Evolutionary conservation across 2,329 filamentous ascomycete species (phyloP).

Genomic region (Aquanectria penicillioides): DNA sequence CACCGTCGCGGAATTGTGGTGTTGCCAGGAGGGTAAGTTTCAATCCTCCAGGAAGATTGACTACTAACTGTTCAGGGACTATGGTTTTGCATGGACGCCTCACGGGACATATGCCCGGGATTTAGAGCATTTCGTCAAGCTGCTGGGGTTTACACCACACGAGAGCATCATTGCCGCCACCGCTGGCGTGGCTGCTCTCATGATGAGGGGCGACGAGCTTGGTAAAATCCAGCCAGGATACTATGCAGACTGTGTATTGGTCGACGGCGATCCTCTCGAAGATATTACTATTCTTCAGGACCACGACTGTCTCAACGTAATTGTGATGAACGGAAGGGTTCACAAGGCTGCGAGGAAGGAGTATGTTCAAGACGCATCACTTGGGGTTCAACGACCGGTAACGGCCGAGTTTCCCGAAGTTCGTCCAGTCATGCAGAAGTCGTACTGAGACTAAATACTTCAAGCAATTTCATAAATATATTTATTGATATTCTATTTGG

Average conservation of each 20-base stretch:
- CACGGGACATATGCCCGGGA: constrained; percentile 24
- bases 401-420: neutral
- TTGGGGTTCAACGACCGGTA: neutral
- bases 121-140: constrained; percentile 31
- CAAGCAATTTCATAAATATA: too few relatives aligned
- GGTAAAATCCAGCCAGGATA: constrained; percentile 20
- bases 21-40: constrained; percentile 21
- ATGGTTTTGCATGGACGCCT: constrained; percentile 21
- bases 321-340: constrained; percentile 13
- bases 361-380: neutral
- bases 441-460: too few relatives aligned
- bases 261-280: constrained; percentile 15
- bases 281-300: constrained; percentile 14
- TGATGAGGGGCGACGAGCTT: constrained; percentile 15
- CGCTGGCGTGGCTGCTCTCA: constrained; percentile 5
- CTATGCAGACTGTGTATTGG: constrained; percentile 18
- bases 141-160: constrained; percentile 15
- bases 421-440: constrained; percentile 5
- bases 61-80: constrained; percentile 12
- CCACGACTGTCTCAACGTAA: constrained; percentile 9
- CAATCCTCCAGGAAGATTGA: neutral
- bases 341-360: constrained; percentile 8
- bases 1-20: constrained; percentile 23
- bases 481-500: too few relatives aligned
- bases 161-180: constrained; percentile 19